Evolutionary conservation across 768 basidiomycete genomes (phyloP).

Genomic region (Cystofilobasidium macerans): DNA sequence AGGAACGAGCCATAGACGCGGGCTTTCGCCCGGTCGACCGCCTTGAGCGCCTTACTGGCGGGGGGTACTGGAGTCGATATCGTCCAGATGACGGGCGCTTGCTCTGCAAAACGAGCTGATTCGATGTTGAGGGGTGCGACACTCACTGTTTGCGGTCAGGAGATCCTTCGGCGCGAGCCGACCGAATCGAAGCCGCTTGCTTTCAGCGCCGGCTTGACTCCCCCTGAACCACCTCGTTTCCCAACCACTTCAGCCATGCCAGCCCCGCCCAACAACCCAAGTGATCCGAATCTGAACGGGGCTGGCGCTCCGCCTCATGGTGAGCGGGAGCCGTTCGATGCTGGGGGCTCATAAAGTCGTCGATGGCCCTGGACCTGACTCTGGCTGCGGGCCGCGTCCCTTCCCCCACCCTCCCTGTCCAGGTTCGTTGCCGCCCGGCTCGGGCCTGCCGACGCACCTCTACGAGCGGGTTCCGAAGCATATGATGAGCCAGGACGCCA

Average conservation of each 20-base stretch:
- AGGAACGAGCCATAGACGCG: slow-evolving; percentile 18
- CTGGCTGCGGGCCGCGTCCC: not conserved
- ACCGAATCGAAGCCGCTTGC: too few species aligned
- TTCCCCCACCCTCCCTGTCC: not conserved
- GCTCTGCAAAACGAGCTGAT: too few species aligned
- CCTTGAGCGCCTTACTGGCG: not conserved
- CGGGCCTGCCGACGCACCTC: slow-evolving; percentile 35
- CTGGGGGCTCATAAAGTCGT: too few species aligned
- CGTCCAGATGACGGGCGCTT: not conserved
- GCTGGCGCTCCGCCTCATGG: not conserved
- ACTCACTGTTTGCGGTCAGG: too few species aligned
- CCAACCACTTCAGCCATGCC: not conserved
- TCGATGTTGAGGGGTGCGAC: too few species aligned
- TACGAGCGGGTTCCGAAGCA: slow-evolving; percentile 36
- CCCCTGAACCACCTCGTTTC: too few species aligned
- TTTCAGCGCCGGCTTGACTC: too few species aligned
- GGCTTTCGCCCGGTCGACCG: not conserved
- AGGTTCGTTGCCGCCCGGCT: not conserved
- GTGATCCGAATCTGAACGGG: slow-evolving; percentile 13
- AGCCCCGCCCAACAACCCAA: slow-evolving; percentile 25
- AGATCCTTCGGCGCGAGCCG: too few species aligned
- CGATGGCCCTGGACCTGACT: not conserved
- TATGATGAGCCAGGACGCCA: slow-evolving; percentile 26
- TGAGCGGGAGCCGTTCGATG: too few species aligned
- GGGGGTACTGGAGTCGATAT: not conserved